Percentiles rank a stretch among this genome's conserved stretches.
These are phyloP conservation scores for Cymodocea nodosa DNA, from an alignment of 116 monocot genomes.

Conservation along the genomic window DNA sequence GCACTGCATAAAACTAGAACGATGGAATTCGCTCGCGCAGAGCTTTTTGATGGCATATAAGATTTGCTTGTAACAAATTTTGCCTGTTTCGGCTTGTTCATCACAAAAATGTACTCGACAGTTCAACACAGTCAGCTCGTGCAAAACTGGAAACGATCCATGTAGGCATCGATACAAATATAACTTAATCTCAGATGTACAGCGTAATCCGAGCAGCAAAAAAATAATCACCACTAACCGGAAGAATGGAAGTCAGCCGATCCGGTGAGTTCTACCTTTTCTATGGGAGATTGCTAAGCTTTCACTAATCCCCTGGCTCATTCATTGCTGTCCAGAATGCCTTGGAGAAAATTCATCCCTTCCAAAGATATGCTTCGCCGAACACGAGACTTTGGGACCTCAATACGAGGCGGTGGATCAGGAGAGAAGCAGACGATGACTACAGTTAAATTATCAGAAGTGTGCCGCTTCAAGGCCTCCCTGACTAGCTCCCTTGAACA, in stretches of 20 bases:
- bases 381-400: constrained; percentile 25
- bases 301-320: neutral
- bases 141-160: too few relatives aligned
- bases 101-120: too few relatives aligned
- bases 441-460: constrained; percentile 41
- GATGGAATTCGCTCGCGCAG: too few relatives aligned
- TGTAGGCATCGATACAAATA: too few relatives aligned
- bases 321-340: constrained; percentile 22
- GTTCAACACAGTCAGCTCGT: too few relatives aligned
- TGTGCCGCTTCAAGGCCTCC: constrained; percentile 39
- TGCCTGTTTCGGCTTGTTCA: too few relatives aligned
- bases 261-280: neutral
- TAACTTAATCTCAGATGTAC: too few relatives aligned
- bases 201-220: neutral
- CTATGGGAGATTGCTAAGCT: neutral
- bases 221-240: neutral
- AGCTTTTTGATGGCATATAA: too few relatives aligned
- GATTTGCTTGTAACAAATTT: too few relatives aligned
- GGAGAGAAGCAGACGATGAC: constrained; percentile 37
- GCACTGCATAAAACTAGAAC: too few relatives aligned
- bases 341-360: constrained; percentile 33
- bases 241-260: neutral
- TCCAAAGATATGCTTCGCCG: constrained; percentile 42
- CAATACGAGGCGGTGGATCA: constrained; percentile 33
- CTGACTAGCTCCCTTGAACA: constrained; percentile 38